A percentile compares a stretch with the other conserved stretches of the same genome.
Conservation (phyloP, 768 basidiomycete genomes). For the Lyophyllum atratum region DNA sequence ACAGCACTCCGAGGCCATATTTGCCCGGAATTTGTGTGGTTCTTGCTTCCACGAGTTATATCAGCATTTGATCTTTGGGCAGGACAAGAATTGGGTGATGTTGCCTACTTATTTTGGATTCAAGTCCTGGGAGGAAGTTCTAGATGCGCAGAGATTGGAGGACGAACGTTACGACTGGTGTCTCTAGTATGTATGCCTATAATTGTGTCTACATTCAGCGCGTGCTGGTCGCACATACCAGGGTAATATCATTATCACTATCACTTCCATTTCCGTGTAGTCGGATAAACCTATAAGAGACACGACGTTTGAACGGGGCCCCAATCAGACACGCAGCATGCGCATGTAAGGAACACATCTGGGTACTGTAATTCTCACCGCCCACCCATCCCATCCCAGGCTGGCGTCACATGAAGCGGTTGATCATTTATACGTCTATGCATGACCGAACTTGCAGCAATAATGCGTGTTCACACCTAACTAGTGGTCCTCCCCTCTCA, state of each 20-base stretch:
- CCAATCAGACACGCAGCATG: neutral
- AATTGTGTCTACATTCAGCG: neutral
- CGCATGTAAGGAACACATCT: neutral
- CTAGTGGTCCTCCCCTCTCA: neutral
- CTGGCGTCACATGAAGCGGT: constrained; percentile 29
- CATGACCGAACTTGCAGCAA: neutral
- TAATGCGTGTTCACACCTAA: constrained; percentile 6
- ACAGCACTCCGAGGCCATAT: neutral
- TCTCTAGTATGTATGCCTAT: neutral
- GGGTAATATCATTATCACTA: neutral
- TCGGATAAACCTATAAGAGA: constrained; percentile 13
- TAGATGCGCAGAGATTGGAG: constrained; percentile 1
- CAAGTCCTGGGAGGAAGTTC: constrained; percentile 4
- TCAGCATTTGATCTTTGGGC: constrained; percentile 1
- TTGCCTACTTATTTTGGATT: constrained; percentile 12
- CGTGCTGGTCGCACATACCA: neutral
- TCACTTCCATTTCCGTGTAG: neutral
- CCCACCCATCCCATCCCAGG: constrained; percentile 12
- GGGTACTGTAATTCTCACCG: constrained; percentile 2
- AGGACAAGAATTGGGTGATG: constrained; percentile 11
- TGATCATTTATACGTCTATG: constrained; percentile 26
- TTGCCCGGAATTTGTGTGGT: constrained; percentile 15
- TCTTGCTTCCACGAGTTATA: constrained; percentile 8
- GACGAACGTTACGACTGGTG: constrained; percentile 7
- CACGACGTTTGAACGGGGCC: neutral